phyloP scores from a whole-genome alignment of 2,329 filamentous ascomycete genomes.

The Byssochlamys sp. region DNA sequence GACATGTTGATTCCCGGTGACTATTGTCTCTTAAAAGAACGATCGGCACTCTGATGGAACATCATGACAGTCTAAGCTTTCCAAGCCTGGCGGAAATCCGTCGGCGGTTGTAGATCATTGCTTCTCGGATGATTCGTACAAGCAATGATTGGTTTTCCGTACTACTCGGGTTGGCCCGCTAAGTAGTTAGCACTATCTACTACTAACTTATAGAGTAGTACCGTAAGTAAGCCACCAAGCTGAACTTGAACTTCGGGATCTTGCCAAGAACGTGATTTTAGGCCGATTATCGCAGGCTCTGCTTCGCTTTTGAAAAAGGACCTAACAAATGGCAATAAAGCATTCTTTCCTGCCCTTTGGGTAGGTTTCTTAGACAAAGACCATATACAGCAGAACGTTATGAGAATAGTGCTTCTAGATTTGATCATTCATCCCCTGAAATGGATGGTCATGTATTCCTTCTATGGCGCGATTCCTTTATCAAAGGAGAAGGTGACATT shows the following conservation, averaged over 20 bases:
- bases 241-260: background rate
- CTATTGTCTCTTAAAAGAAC: background rate
- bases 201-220: no score
- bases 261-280: background rate
- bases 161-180: background rate
- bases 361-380: background rate
- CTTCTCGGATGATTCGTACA: background rate
- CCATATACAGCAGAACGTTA: background rate
- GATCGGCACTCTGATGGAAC: background rate
- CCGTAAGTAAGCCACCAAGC: background rate
- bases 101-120: background rate
- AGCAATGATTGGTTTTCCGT: background rate
- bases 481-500: background rate
- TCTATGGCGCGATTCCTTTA: conserved; percentile 28
- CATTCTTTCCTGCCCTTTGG: background rate
- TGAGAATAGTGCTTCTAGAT: background rate
- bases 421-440: background rate
- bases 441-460: background rate
- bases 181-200: background rate
- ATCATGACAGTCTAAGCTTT: background rate
- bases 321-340: background rate
- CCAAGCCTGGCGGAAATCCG: background rate
- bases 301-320: background rate
- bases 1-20: background rate
- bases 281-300: background rate